These are phyloP conservation scores for Cyberlindnera euphorbiae DNA, from an alignment of 805 yeast genomes.

Conservation along the genomic window DNA sequence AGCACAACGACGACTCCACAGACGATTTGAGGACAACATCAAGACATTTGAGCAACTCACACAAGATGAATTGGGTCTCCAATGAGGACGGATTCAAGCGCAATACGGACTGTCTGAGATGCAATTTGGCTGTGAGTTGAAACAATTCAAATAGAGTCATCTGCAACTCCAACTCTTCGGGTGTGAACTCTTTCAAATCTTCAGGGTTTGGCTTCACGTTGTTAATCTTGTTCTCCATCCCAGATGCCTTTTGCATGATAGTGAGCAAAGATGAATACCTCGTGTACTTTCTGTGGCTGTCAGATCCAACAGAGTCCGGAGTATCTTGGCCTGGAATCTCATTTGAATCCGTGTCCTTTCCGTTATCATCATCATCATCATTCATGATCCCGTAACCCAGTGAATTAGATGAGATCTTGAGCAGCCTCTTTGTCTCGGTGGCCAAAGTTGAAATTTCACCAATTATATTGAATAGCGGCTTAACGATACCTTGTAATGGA, in stretches of 20 bases:
- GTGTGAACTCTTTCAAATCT: conserved; percentile 36
- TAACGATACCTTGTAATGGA: conserved; percentile 70
- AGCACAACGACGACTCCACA: conserved; percentile 67
- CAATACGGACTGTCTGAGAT: conserved; percentile 60
- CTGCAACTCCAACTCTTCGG: conserved; percentile 57
- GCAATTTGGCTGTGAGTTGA: conserved; percentile 64
- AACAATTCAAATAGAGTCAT: conserved; percentile 67
- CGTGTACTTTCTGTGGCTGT: conserved; percentile 21
- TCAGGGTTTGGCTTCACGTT: conserved; percentile 46
- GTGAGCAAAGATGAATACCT: conserved; percentile 32
- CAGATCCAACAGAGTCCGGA: conserved; percentile 18
- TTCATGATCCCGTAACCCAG: conserved; percentile 24
- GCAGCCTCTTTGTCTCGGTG: conserved; percentile 41
- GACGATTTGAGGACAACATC: conserved; percentile 60
- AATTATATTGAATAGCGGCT: conserved; percentile 58
- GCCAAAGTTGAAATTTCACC: conserved; percentile 66
- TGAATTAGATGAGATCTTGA: conserved; percentile 27
- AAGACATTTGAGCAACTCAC: conserved; percentile 49
- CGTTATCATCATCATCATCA: conserved; percentile 18
- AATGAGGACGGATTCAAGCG: conserved; percentile 55
- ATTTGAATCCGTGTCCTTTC: conserved; percentile 8
- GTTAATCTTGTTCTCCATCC: conserved; percentile 45
- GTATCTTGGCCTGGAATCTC: conserved; percentile 24
- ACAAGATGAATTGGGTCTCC: conserved; percentile 55
- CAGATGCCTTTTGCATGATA: conserved; percentile 32